Evolutionary conservation across 2,329 filamentous ascomycete genomes (phyloP).

Genomic region (Leptodontidium sp.): DNA sequence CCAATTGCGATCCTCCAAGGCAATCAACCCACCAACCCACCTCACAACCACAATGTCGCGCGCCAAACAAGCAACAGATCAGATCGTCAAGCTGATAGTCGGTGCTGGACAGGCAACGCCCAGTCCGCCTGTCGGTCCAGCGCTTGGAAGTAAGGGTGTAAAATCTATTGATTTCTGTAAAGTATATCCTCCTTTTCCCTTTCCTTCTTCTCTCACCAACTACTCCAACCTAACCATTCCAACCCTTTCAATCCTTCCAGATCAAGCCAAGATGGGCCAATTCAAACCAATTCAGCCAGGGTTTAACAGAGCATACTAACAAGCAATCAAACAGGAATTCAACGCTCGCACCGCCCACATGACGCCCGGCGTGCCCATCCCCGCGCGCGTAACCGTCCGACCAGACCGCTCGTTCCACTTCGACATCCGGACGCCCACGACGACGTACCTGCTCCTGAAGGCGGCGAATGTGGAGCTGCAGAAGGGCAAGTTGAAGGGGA

Average conservation of each 20-base stretch:
- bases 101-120: slow-evolving; percentile 95
- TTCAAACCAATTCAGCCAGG: no score
- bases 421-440: slow-evolving; percentile 92
- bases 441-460: slow-evolving; percentile 86
- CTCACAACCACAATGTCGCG: slow-evolving; percentile 44
- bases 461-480: slow-evolving; percentile 77
- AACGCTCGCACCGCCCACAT: slow-evolving; percentile 93
- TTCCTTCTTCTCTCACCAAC: background rate
- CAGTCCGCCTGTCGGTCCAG: slow-evolving; percentile 94
- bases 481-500: slow-evolving; percentile 81
- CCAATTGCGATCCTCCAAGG: background rate
- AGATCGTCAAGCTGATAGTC: slow-evolving; percentile 96
- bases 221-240: slow-evolving; percentile 25
- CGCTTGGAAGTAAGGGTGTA: slow-evolving; percentile 94
- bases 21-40: background rate
- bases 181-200: slow-evolving; percentile 57
- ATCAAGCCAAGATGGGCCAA: no score
- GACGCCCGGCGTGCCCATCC: slow-evolving; percentile 82
- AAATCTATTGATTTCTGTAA: slow-evolving; percentile 99
- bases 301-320: no score
- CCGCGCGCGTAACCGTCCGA: slow-evolving; percentile 89
- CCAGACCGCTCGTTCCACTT: slow-evolving; percentile 94
- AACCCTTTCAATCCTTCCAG: background rate
- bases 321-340: slow-evolving; percentile 75
- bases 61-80: slow-evolving; percentile 56